Percentiles rank a stretch among this genome's conserved stretches.
phyloP scores from a whole-genome alignment of 2,329 filamentous ascomycete genomes.

The Chrysosporium queenslandicum region DNA sequence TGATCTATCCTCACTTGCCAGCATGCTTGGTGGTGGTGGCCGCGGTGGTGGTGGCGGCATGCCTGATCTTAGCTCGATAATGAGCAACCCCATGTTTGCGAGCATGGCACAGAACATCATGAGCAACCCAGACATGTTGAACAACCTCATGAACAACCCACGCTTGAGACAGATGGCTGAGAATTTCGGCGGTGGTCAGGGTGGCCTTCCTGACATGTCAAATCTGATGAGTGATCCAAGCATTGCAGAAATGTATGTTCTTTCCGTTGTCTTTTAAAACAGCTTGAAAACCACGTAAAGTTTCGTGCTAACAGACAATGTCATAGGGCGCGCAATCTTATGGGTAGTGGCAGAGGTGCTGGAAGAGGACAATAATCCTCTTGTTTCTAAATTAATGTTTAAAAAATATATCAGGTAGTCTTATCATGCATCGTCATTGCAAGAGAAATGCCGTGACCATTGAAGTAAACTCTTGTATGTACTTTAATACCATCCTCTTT shows the following conservation, averaged over 20 bases:
- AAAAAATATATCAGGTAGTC: background rate
- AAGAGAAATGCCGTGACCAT: background rate
- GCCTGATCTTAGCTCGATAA: constrained; percentile 76
- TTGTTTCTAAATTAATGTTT: background rate
- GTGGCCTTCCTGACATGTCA: constrained; percentile 80
- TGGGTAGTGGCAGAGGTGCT: constrained; percentile 40
- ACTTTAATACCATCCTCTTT: no score
- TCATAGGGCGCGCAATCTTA: constrained; percentile 55
- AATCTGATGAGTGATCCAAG: constrained; percentile 83
- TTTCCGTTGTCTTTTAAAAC: background rate
- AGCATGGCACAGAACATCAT: constrained; percentile 96
- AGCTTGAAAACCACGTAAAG: background rate
- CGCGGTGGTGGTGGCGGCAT: constrained; percentile 60
- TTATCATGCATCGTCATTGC: background rate
- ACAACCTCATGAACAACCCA: constrained; percentile 89
- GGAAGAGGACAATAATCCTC: constrained; percentile 1
- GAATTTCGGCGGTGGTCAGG: constrained; percentile 52
- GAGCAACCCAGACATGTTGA: constrained; percentile 90
- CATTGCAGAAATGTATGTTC: constrained; percentile 85
- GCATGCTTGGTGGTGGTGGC: constrained; percentile 60
- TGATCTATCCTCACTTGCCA: constrained; percentile 58
- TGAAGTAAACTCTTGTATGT: no score
- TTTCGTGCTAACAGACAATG: constrained; percentile 7
- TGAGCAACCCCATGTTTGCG: constrained; percentile 98
- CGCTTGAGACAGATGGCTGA: constrained; percentile 77